Evolutionary conservation across 179 eudicot genomes (phyloP), one percentile per base, ranked within the genome.

Genomic region (Silene noctiflora): DNA sequence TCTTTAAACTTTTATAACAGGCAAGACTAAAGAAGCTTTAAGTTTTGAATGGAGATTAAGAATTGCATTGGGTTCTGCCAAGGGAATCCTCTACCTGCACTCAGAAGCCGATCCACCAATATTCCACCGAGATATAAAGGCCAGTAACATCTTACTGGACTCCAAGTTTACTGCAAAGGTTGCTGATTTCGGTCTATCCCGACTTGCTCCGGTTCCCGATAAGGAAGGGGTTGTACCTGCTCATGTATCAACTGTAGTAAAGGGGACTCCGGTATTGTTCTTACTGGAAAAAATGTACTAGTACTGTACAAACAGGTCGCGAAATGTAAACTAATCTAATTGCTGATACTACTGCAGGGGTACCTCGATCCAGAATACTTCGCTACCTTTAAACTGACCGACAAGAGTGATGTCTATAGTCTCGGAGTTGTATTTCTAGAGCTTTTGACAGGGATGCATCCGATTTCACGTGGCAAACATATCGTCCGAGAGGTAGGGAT

Each of bases 351-450:
- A 31, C 70, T 84, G 82, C 87, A 89, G 94, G 94, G 94, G 19
- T 91, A 91, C 78, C 92, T 91, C 71, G 97, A 91, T 81, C 97
- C 97, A 2, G 97, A 91, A 74, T 91, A 91, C 85, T 90, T 91
- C 79, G 84, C 86, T 53, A 91, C 97, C 20, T 90, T 87, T 78
- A 86, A 90, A 76, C 78, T 91, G 63, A 90, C 97, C 0, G 92
- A 90, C 79, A 91, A 91, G 79, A 91, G 97, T 71, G 97, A 91
- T 48, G 97, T 91, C 42, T 91, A 91, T 75, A 91, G 96, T 78
- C 87, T 91, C 44, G 96, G 96, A 64, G 90, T 91, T 73, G 96
- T 91, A 16, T 86, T 90, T 68, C 83, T 91, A 11, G 94, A 91
- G 85, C 87, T 91, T 24, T 65, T 91, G 77, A 90, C 97, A 16